These are phyloP conservation scores for Tricharina praecox DNA, from an alignment of 495 filamentous ascomycete species.

Conservation along the genomic window DNA sequence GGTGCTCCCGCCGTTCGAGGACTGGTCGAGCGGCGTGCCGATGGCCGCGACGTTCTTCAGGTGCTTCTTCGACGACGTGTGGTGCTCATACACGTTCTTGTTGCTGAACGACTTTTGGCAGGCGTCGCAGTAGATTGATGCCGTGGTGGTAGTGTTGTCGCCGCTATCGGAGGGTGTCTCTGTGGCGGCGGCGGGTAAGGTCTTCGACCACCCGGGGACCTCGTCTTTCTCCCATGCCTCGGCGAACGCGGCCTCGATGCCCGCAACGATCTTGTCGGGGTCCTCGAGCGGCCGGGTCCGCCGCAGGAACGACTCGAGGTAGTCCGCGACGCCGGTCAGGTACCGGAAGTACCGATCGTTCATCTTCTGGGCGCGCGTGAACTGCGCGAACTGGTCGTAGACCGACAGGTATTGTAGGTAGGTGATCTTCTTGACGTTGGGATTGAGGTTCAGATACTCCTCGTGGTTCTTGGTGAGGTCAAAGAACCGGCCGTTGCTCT, in stretches of 20 bases:
- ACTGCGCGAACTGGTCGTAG: slow-evolving; percentile 66
- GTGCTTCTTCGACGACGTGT: slow-evolving; percentile 83
- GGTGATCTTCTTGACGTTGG: slow-evolving; percentile 58
- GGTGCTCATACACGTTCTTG: slow-evolving; percentile 79
- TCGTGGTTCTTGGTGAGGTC: slow-evolving; percentile 75
- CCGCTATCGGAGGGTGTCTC: too few species aligned
- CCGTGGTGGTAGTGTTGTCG: not conserved
- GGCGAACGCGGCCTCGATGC: slow-evolving; percentile 68
- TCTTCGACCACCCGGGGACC: slow-evolving; percentile 60
- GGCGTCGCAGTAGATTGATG: slow-evolving; percentile 54
- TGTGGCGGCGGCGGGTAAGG: too few species aligned
- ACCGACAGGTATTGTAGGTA: slow-evolving; percentile 83
- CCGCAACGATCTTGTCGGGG: slow-evolving; percentile 54
- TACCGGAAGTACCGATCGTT: slow-evolving; percentile 86
- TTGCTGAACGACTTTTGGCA: slow-evolving; percentile 93
- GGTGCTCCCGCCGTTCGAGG: slow-evolving; percentile 8
- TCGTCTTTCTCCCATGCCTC: slow-evolving; percentile 62
- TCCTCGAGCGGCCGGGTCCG: slow-evolving; percentile 69
- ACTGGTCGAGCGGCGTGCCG: slow-evolving; percentile 28
- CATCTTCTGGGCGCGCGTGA: slow-evolving; percentile 66
- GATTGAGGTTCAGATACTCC: slow-evolving; percentile 75
- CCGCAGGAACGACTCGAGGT: slow-evolving; percentile 73
- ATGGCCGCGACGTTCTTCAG: slow-evolving; percentile 54
- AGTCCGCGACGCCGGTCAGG: slow-evolving; percentile 56
- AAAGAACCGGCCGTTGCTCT: slow-evolving; percentile 75